Base-by-base conservation (phyloP, 495 filamentous ascomycete genomes). In the Penicillium odoratum region DNA sequence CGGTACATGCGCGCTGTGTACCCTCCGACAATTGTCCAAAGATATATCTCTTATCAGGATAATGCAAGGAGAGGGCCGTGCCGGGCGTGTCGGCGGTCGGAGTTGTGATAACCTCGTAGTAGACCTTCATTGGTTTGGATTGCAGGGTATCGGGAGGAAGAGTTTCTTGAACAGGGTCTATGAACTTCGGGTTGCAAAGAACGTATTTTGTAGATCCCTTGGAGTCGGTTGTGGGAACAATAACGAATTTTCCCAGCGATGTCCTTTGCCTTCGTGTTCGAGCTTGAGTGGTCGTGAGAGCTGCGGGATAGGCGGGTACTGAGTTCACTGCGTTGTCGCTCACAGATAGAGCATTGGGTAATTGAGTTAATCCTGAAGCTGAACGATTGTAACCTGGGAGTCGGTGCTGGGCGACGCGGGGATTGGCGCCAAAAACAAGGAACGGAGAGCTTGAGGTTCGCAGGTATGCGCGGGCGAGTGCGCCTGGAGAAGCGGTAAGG, bases 41-140 rank as follows among this genome's bases (percentile, higher is more conserved):
- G n/a, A 98, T 51, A 69, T 98, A 98, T 45, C 91, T 84, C 66
- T 86, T 85, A 50, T 84, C 78, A 52, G 92, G 88, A 66, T 91
- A 92, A 65, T 91, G 83, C 9, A 98, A 79, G 30, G 89, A 48
- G 28, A 98, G 63, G 16, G 83, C 81, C 26, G 90, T 90, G 42
- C 93, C 95, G 15, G 87, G 87, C 1, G 94, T 95, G 68, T 98
- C 94, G 54, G 87, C 87, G 64, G 94, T 92, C n/a, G 95, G 93
- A 28, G 88, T 88, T 49, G 83, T 88, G 58, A 93, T 64, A 59
- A 97, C 70, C 69, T 93, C 84, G 44, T 90, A 81, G 63, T 72
- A 80, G 69, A 76, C 86, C 68, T 84, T 81, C 93, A 96, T 96
- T 44, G 72, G 73, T 25, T 53, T 13, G 11, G 29, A 34, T 38